Percentiles rank a stretch among this genome's conserved stretches.
Evolutionary conservation across 495 filamentous ascomycete genomes (phyloP).

Genomic region (Penicillium paradoxum): DNA sequence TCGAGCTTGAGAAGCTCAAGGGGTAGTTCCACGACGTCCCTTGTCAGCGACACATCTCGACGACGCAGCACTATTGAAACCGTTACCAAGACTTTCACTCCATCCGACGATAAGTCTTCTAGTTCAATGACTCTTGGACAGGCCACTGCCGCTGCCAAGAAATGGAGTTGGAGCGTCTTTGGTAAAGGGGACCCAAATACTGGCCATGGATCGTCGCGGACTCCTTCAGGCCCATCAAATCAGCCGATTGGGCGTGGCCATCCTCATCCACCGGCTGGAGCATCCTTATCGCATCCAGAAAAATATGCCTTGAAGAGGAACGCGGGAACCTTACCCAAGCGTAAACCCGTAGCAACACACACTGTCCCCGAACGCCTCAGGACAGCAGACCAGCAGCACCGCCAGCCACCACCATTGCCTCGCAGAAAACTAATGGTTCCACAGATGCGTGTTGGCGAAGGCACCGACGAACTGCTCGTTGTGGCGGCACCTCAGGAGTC

Average conservation of each 20-base stretch:
- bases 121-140: conserved; percentile 58
- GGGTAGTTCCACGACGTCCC: conserved; percentile 28
- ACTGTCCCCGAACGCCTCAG: conserved; percentile 28
- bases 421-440: conserved; percentile 35
- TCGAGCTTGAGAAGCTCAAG: conserved; percentile 29
- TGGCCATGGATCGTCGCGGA: conserved; percentile 29
- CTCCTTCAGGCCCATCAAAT: conserved; percentile 48
- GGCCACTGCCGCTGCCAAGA: conserved; percentile 73
- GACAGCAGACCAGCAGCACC: conserved; percentile 20
- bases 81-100: conserved; percentile 32
- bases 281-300: conserved; percentile 69
- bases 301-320: conserved; percentile 55
- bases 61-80: conserved; percentile 41
- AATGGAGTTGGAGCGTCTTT: conserved; percentile 75
- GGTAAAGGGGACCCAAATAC: conserved; percentile 46
- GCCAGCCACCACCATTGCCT: conserved; percentile 29
- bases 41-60: conserved; percentile 29
- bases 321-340: conserved; percentile 54
- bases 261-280: conserved; percentile 48
- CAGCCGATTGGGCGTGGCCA: conserved; percentile 69
- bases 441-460: conserved; percentile 11
- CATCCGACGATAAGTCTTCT: conserved; percentile 31
- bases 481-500: conserved; percentile 50
- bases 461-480: conserved; percentile 42
- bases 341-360: conserved; percentile 51